Percentiles rank a stretch among this genome's conserved stretches.
Evolutionary conservation across 495 filamentous ascomycete species (phyloP).

Genomic region (Lentithecium fluviatile): DNA sequence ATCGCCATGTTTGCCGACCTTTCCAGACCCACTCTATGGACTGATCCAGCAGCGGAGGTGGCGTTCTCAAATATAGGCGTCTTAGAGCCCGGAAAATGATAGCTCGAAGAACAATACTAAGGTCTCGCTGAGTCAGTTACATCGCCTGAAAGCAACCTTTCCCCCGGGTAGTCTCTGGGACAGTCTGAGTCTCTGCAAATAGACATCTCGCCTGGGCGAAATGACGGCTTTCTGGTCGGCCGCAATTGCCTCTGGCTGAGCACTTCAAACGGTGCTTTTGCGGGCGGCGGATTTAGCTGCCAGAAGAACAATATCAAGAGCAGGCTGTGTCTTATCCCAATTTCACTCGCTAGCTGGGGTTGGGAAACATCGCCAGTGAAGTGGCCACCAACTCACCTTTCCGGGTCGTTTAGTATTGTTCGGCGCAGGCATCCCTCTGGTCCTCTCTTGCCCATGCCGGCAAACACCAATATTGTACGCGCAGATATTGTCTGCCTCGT

Average conservation of each 20-base stretch:
- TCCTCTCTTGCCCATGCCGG: not conserved
- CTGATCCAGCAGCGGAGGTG: no score
- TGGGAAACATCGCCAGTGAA: not conserved
- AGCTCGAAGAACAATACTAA: constrained; percentile 33
- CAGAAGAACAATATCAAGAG: constrained; percentile 32
- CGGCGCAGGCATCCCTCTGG: not conserved
- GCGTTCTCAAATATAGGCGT: not conserved
- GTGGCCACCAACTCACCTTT: not conserved
- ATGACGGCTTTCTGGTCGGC: no score
- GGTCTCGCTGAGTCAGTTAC: not conserved
- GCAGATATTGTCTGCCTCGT: not conserved
- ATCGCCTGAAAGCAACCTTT: not conserved
- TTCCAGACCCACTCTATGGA: no score
- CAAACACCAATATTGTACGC: not conserved
- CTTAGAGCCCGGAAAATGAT: constrained; percentile 17
- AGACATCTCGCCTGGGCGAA: no score
- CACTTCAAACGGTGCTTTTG: no score
- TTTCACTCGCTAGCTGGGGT: not conserved
- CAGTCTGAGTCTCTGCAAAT: no score
- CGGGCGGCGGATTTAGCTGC: not conserved
- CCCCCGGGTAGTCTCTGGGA: no score
- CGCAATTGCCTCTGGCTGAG: no score
- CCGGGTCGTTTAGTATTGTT: not conserved
- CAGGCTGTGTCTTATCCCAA: not conserved
- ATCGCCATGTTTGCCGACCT: no score